Evolutionary conservation across 768 basidiomycete species (phyloP).

Genomic region (Sarcomyxa edulis): DNA sequence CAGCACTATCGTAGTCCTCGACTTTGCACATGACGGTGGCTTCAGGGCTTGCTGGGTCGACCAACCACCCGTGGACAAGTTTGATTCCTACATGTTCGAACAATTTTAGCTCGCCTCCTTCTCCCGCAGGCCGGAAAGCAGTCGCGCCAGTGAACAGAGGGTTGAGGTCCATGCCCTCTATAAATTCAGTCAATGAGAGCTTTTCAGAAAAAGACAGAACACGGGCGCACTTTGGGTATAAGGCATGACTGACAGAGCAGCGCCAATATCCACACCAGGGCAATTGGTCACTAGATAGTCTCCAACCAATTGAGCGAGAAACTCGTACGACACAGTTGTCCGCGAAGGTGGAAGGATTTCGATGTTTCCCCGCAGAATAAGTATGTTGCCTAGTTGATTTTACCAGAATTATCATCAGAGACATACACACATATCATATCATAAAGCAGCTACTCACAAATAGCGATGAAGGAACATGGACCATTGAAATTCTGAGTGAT

Average conservation of each 20-base stretch:
- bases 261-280: slow-evolving; percentile 58
- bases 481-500: slow-evolving; percentile 85
- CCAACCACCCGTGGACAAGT: slow-evolving; percentile 88
- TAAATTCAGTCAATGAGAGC: slow-evolving; percentile 1
- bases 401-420: not conserved
- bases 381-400: slow-evolving; percentile 63
- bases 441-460: slow-evolving; percentile 47
- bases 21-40: slow-evolving; percentile 43
- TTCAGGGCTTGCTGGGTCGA: slow-evolving; percentile 64
- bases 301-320: slow-evolving; percentile 77
- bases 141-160: slow-evolving; percentile 70
- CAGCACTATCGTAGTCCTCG: slow-evolving; percentile 70
- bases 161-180: slow-evolving; percentile 88
- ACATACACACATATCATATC: slow-evolving; percentile 6
- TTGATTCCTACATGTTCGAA: slow-evolving; percentile 79
- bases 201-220: not conserved
- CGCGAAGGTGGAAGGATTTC: slow-evolving; percentile 63
- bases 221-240: slow-evolving; percentile 71
- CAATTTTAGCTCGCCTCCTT: slow-evolving; percentile 75
- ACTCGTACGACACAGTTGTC: slow-evolving; percentile 74
- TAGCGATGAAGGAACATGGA: slow-evolving; percentile 88
- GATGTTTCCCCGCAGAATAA: slow-evolving; percentile 82
- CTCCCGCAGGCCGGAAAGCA: slow-evolving; percentile 61
- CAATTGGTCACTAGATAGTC: slow-evolving; percentile 68
- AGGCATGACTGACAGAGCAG: slow-evolving; percentile 73